Evolutionary conservation across 2,329 filamentous ascomycete genomes (phyloP), one percentile per base, ranked within the genome.

Genomic region (Aspergillus eucalypticola): DNA sequence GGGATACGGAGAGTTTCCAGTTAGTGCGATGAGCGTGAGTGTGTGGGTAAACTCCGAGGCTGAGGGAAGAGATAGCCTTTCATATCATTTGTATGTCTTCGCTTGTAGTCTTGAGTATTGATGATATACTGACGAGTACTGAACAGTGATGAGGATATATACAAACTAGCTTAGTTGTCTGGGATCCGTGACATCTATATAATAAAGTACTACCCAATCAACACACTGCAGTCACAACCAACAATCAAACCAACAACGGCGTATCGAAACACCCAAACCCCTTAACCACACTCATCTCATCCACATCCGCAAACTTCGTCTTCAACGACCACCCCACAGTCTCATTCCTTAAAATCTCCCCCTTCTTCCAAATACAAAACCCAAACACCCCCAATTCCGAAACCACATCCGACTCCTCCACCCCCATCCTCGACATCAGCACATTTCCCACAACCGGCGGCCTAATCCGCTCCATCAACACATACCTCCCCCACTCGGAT

Each of bases 31-130:
- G 39, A 86, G 84, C 66, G 81, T 88, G 1, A 82, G 83, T 51
- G 82, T 90, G 3, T 90, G 85, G 83, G 86, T 88, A 0, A 82
- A 84, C 61, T 78, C 78, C 48, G 78, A 79, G 60, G 85, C 84
- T 1, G 76, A 82, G 44, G 84, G 83, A 0, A 79, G 82, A 65
- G 77, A 80, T 5, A 68, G 64, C 58, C 81, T 86, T 57, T 61
- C 66, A 11, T 61, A 75, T 21, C 44, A 56, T 35, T 81, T 82
- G 78, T 82, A 66, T 77, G 76, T 73, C 32, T 11, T 13, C 11
- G 11, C 32, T 35, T 13, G 11, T 13, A 35, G 32, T 13, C 32
- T 35, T 35, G 10, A 5, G 39, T 19, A 17, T 19, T 8, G n/a
- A 8, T 42, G 39, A 42, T 11, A 1, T 49, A 23, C 21, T 49